Base-by-base conservation (phyloP, 2,329 filamentous ascomycete species). In the Trichoderma polysporum region DNA sequence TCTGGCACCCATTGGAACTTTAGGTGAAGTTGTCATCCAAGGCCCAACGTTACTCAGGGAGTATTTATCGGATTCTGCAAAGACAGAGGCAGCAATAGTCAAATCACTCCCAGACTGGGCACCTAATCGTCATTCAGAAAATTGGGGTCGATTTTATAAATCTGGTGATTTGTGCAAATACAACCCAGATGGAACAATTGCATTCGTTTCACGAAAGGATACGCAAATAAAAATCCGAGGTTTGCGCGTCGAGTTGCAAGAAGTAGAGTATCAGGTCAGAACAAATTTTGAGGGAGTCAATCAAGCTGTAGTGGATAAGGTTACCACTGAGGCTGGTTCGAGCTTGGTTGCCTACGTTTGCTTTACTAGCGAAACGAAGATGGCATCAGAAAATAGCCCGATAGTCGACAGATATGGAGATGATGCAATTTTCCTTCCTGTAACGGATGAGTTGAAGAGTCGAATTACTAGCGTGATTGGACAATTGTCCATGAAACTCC, bases 211-310 rank as follows among this genome's bases (percentile, higher is more conserved):
- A 9, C 41, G 66, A 13, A 65, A 65, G n/a, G 65, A 63, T 25
- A 67, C 56, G 2, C 65, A 67, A 37, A 59, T 67, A 9, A 67
- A 67, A 25, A 63, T 67, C 9, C 65, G 65, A 45, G 65, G 65
- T 17, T 37, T 62, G 15, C 57, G 65, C 22, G 58, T 67, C 12
- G 65, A 67, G 27, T 27, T 67, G 13, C 57, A 58, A 10, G 65
- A 67, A 27, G 45, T 67, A 22, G 66, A 67, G 41, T 49, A 67
- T 47, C 57, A 67, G 19, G 49, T 67, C 17, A 53, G 29, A n/a
- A 33, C 17, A 8, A 31, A 9, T 9, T 27, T 67, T 13, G 37
- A 54, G 0, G 58, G 57, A 3, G 29, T 56, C 25, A 19, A 13
- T 2, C 65, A 67, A n/a, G 31, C 63, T 31, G 22, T 49, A 37